These are phyloP conservation scores for Lepiota venenata DNA, from an alignment of 768 basidiomycete species.

Conservation along the genomic window DNA sequence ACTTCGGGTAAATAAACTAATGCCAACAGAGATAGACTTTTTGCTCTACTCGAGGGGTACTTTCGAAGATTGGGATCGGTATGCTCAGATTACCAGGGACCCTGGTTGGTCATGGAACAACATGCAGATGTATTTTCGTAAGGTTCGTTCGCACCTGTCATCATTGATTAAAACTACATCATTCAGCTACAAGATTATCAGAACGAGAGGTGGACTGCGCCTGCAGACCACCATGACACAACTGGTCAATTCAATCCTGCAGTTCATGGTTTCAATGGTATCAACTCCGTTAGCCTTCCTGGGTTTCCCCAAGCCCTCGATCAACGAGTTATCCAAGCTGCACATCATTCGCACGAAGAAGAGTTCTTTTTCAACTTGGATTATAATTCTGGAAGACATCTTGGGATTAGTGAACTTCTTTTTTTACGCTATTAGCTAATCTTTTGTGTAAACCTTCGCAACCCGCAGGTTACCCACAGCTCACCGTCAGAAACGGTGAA, in stretches of 20 bases:
- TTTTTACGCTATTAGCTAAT: conserved; percentile 29
- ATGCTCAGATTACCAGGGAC: conserved; percentile 43
- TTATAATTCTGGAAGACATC: conserved; percentile 10
- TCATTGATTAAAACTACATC: too few relatives aligned
- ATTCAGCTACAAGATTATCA: conserved; percentile 7
- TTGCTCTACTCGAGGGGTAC: conserved; percentile 30
- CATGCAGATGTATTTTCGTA: conserved; percentile 25
- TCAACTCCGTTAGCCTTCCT: conserved; percentile 26
- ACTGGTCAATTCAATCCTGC: conserved; percentile 29
- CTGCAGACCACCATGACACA: conserved; percentile 30
- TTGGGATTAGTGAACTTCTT: conserved; percentile 21
- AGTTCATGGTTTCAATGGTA: conserved; percentile 28
- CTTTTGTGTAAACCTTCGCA: conserved; percentile 20
- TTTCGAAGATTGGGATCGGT: conserved; percentile 49
- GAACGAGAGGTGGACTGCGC: conserved; percentile 24
- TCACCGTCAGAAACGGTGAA: conserved; percentile 23
- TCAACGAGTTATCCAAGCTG: conserved; percentile 19
- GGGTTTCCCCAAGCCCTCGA: conserved; percentile 25
- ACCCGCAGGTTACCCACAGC: conserved; percentile 24
- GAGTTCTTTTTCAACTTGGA: conserved; percentile 13
- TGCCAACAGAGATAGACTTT: conserved; percentile 15
- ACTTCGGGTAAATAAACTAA: conserved; percentile 4
- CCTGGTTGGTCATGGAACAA: conserved; percentile 40
- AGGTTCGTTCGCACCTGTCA: conserved; percentile 20
- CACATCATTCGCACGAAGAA: conserved; percentile 1